phyloP scores from a whole-genome alignment of 1,139 yeast genomes.

The Hyphopichia khmerensis region DNA sequence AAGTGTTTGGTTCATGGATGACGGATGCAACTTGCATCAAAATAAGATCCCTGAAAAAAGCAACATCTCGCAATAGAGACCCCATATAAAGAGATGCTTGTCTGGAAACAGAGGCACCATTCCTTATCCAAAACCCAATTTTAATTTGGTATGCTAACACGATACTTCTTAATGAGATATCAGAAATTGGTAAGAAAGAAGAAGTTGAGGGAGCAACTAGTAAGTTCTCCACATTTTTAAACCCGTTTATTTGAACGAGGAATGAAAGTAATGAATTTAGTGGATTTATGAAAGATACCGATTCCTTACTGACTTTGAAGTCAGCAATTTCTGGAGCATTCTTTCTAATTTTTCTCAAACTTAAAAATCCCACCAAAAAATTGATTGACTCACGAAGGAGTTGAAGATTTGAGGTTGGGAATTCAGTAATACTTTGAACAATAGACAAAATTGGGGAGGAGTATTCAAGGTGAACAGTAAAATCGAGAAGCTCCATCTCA shows the following conservation, averaged over 20 bases:
- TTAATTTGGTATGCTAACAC: conserved; percentile 75
- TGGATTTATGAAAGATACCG: conserved; percentile 59
- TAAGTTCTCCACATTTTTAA: conserved; percentile 15
- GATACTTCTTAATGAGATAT: conserved; percentile 56
- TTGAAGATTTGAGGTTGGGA: conserved; percentile 19
- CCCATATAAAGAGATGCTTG: conserved; percentile 42
- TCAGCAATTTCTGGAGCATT: conserved; percentile 38
- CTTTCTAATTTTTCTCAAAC: conserved; percentile 19
- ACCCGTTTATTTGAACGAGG: conserved; percentile 32
- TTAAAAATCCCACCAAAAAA: conserved; percentile 25
- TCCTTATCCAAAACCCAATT: conserved; percentile 87
- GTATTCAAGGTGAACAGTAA: conserved; percentile 46
- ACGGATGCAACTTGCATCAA: conserved; percentile 55
- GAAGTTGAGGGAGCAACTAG: conserved; percentile 11
- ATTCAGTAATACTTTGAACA: conserved; percentile 42
- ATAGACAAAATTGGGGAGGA: conserved; percentile 49
- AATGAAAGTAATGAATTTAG: conserved; percentile 53
- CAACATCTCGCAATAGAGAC: conserved; percentile 32
- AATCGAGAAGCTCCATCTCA: conserved; percentile 51
- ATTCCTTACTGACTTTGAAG: conserved; percentile 48
- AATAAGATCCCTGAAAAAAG: conserved; percentile 51
- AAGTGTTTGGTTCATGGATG: conserved; percentile 40
- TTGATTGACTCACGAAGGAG: conserved; percentile 16
- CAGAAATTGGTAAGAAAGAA: conserved; percentile 48
- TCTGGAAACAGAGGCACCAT: conserved; percentile 56